Conservation (phyloP, 2,329 filamentous ascomycete species). For the Camillea tinctor region DNA sequence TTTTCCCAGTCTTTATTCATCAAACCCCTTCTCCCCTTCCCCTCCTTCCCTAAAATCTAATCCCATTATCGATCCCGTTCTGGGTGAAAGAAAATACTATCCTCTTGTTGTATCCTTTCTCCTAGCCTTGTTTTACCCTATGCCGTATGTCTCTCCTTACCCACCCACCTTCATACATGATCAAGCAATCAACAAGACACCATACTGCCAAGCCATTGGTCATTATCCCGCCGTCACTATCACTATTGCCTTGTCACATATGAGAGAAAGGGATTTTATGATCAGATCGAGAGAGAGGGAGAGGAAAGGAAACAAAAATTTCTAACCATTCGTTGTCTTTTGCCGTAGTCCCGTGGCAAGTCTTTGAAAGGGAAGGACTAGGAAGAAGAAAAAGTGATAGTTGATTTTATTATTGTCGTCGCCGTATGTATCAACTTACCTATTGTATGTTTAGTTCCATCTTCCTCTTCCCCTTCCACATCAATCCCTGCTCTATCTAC, state of each 20-base stretch:
- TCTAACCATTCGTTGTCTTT: neutral
- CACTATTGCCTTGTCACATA: slow-evolving; percentile 11
- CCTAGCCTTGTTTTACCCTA: neutral
- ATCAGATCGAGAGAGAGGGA: neutral
- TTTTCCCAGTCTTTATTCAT: slow-evolving; percentile 5
- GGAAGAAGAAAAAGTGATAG: no score
- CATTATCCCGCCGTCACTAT: neutral
- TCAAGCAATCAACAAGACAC: neutral
- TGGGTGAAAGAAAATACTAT: neutral
- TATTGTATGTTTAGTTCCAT: neutral
- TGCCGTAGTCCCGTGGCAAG: neutral
- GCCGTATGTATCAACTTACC: neutral
- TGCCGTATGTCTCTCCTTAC: neutral
- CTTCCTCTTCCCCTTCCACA: neutral
- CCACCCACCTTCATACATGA: neutral
- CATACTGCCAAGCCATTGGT: neutral
- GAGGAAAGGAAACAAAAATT: neutral
- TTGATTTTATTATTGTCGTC: neutral
- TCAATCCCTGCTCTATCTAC: neutral
- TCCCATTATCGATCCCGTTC: slow-evolving; percentile 3
- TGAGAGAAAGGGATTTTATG: neutral
- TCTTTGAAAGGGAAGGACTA: no score
- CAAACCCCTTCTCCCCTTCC: neutral
- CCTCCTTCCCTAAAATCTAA: neutral
- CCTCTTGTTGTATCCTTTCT: neutral